Evolutionary conservation across 805 yeast species (phyloP).

Genomic region (Saturnispora bothae): DNA sequence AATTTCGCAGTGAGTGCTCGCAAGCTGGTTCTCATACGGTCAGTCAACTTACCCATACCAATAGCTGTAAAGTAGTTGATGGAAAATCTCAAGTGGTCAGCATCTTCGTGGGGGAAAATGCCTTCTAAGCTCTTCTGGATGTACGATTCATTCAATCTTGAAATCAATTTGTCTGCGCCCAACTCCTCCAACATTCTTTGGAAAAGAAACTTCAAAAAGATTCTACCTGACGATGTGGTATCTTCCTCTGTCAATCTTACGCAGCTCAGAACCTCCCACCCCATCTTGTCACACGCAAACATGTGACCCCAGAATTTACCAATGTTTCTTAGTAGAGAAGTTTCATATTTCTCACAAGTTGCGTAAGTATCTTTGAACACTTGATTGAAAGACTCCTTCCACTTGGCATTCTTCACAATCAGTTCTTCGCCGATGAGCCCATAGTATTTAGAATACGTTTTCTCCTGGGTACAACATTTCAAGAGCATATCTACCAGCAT

Average conservation of each 20-base stretch:
- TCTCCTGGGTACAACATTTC: conserved; percentile 76
- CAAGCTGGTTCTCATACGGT: conserved; percentile 52
- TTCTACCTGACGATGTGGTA: conserved; percentile 73
- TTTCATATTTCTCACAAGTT: conserved; percentile 55
- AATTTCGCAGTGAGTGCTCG: conserved; percentile 18
- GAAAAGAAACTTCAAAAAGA: conserved; percentile 70
- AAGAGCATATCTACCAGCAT: conserved; percentile 63
- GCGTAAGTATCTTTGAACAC: conserved; percentile 49
- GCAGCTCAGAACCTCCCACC: conserved; percentile 48
- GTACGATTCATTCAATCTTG: conserved; percentile 42
- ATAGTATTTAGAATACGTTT: conserved; percentile 75
- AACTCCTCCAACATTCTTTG: conserved; percentile 70
- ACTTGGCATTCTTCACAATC: conserved; percentile 36
- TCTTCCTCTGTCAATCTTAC: conserved; percentile 57
- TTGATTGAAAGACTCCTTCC: conserved; percentile 46
- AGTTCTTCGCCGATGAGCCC: conserved; percentile 68
- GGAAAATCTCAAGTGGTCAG: conserved; percentile 55
- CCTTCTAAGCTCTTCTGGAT: conserved; percentile 41
- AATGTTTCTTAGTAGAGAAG: conserved; percentile 63
- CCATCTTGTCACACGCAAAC: conserved; percentile 57
- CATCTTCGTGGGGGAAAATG: conserved; percentile 51
- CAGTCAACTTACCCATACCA: conserved; percentile 77
- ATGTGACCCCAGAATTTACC: conserved; percentile 84
- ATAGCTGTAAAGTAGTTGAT: conserved; percentile 91
- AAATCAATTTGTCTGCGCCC: conserved; percentile 44